Evolutionary conservation across 148 eudicot genomes (phyloP).

Genomic region (Gaultheria prostrata): DNA sequence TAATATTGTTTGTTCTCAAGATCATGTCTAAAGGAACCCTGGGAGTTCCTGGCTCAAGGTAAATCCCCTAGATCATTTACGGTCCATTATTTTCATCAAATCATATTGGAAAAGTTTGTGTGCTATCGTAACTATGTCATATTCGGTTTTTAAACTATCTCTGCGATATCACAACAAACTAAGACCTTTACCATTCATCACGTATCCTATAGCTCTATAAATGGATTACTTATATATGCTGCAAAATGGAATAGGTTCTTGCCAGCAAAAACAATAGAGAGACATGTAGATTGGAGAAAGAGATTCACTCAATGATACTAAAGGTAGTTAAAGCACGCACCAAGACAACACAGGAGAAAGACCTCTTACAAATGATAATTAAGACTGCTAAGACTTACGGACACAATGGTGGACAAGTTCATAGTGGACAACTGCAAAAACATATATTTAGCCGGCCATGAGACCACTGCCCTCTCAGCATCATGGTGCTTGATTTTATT

Average conservation of each 20-base stretch:
- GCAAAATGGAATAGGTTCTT: conserved; percentile 27
- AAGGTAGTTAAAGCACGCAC: conserved; percentile 41
- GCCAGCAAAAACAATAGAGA: conserved; percentile 50
- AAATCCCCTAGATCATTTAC: background rate
- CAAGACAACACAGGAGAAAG: conserved; percentile 28
- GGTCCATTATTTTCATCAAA: background rate
- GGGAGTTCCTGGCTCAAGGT: conserved; percentile 60
- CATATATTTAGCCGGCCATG: conserved; percentile 61
- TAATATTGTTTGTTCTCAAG: no score
- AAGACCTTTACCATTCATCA: background rate
- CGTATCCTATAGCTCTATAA: background rate
- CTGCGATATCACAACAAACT: background rate
- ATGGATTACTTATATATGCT: background rate
- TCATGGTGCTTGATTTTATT: conserved; percentile 59
- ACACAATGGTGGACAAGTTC: conserved; percentile 31
- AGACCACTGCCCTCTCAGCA: conserved; percentile 54
- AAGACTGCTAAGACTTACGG: conserved; percentile 39
- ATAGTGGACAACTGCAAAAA: conserved; percentile 69
- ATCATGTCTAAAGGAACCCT: no score
- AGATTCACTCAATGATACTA: conserved; percentile 43
- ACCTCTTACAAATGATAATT: conserved; percentile 53
- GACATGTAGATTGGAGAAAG: conserved; percentile 48
- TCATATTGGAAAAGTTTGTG: background rate
- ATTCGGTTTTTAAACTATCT: background rate
- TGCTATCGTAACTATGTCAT: background rate